phyloP scores from a whole-genome alignment of 2,329 filamentous ascomycete species.

The Lachnellula willkommii region DNA sequence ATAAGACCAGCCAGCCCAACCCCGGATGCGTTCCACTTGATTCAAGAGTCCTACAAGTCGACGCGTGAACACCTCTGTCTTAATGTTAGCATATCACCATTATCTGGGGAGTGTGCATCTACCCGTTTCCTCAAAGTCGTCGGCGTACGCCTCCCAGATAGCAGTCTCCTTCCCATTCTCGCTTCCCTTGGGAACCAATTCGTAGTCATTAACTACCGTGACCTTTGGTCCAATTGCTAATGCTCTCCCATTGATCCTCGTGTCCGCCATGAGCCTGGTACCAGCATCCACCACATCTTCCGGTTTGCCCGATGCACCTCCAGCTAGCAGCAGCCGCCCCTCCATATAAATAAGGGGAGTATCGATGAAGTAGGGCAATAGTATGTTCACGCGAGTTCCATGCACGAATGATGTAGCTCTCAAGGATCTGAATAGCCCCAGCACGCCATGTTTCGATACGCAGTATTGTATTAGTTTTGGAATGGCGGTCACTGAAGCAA shows the following conservation, averaged over 20 bases:
- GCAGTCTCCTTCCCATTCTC: constrained; percentile 35
- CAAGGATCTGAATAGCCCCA: constrained; percentile 58
- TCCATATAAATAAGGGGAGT: constrained; percentile 50
- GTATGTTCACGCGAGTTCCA: constrained; percentile 57
- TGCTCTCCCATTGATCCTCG: constrained; percentile 49
- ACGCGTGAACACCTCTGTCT: constrained; percentile 47
- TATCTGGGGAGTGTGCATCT: background rate
- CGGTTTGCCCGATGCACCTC: constrained; percentile 46
- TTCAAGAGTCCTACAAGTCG: constrained; percentile 52
- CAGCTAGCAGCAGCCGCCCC: constrained; percentile 50
- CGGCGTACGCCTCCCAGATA: constrained; percentile 56
- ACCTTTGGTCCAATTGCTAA: constrained; percentile 54
- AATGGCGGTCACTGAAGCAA: constrained; percentile 49
- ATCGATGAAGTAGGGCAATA: constrained; percentile 63
- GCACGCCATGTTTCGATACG: constrained; percentile 59
- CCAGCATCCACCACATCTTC: constrained; percentile 59
- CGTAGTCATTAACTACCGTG: constrained; percentile 38
- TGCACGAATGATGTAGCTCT: constrained; percentile 43
- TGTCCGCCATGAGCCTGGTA: constrained; percentile 56
- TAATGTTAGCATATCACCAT: constrained; percentile 2
- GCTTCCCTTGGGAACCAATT: constrained; percentile 14
- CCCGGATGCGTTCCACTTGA: constrained; percentile 41
- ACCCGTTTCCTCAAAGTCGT: constrained; percentile 49
- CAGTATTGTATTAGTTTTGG: constrained; percentile 49
- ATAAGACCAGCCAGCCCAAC: constrained; percentile 45